Evolutionary conservation across 768 basidiomycete genomes (phyloP), one percentile per base, ranked within the genome.

Genomic region (Termitomyces sp.): DNA sequence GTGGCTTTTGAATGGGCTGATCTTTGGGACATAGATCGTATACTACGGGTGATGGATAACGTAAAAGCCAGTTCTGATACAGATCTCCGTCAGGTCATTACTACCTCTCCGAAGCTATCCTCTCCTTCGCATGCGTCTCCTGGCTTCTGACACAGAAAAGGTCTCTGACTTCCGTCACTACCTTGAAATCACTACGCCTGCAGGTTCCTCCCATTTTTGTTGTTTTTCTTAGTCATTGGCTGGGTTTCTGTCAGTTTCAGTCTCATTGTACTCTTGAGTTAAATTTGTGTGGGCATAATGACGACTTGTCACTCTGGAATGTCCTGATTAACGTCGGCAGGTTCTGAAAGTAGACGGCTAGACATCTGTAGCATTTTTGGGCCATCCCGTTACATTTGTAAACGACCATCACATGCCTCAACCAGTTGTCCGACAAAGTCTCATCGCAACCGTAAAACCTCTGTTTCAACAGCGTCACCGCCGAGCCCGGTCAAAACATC

Each of bases 401-500:
- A 40, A 53, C 18, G 38, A n/a, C 26, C 38, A 16, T 30, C 26
- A 18, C 20, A 13, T 41, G 2, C 12, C 26, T 53, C 51, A 40
- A 18, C 26, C 8, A 38, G 51, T 18, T 28, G 16, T 53, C 38
- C 52, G 41, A 30, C 16, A 8, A 41, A 46, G 8, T 7, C 7
- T 26, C 32, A 26, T 44, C 32, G 18, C 2, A 49, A 18, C 2
- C 20, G 5, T 44, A 26, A 46, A 33, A 26, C 28, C 23, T 44
- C 32, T 50, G 23, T 23, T 46, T 46, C n/a, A 50, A 49, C 18
- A 40, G 44, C 28, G 40, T 57, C 58, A 41, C 2, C 14, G 32
- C 60, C 26, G 54, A 59, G 26, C 38, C 33, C 23, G 61, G 61
- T 30, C 26, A 48, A 49, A 62, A 48, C 36, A 41, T 10, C 41